phyloP scores from a whole-genome alignment of 176 grass and related monocot species.

The Avena eriantha region DNA sequence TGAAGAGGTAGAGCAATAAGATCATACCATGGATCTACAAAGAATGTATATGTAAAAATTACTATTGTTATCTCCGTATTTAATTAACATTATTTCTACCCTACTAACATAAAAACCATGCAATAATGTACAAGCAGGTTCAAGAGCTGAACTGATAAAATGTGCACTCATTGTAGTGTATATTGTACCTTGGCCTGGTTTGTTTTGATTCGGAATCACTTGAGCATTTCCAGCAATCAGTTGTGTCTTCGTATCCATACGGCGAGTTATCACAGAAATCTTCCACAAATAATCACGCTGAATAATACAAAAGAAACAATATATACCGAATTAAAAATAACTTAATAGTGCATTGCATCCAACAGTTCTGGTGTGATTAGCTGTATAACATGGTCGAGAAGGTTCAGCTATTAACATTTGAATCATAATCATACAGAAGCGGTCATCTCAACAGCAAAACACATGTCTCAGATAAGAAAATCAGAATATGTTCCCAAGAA shows the following conservation, averaged over 20 bases:
- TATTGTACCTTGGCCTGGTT: background rate
- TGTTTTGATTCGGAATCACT: background rate
- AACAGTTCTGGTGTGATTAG: background rate
- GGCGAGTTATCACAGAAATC: background rate
- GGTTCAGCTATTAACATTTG: constrained; percentile 24
- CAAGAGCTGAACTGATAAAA: background rate
- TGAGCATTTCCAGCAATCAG: background rate
- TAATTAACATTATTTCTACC: background rate
- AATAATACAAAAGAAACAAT: background rate
- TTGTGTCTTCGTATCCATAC: background rate
- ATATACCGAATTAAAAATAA: background rate
- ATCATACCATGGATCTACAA: background rate
- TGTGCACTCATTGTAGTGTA: background rate
- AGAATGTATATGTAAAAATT: constrained; percentile 43
- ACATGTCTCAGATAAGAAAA: background rate
- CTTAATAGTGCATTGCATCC: background rate
- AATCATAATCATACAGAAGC: constrained; percentile 19
- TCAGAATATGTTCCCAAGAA: background rate
- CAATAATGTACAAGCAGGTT: background rate
- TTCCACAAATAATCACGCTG: background rate
- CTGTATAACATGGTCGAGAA: background rate
- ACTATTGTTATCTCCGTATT: constrained; percentile 42
- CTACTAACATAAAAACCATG: background rate
- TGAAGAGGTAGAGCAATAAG: constrained; percentile 6
- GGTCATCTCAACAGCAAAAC: too few species aligned